These are phyloP conservation scores for Neonectria magnoliae DNA, from an alignment of 2,329 filamentous ascomycete species.

Conservation along the genomic window DNA sequence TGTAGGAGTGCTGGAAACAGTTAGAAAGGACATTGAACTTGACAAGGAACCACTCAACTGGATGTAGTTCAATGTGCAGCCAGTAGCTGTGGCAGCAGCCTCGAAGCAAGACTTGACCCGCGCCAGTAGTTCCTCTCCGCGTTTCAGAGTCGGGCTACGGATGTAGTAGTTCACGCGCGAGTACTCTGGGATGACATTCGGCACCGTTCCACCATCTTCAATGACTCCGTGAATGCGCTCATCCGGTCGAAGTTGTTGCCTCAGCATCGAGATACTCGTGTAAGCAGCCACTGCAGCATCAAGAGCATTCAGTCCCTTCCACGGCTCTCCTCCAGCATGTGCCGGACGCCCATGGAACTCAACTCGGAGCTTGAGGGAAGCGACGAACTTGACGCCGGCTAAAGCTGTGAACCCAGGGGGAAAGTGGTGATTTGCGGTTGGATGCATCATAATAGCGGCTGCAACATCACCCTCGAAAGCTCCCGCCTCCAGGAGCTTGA, in stretches of 20 bases:
- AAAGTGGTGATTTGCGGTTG: slow-evolving; percentile 18
- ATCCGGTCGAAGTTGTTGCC: slow-evolving; percentile 51
- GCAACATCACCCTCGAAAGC: slow-evolving; percentile 42
- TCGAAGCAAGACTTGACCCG: slow-evolving; percentile 51
- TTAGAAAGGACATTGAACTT: too few relatives aligned
- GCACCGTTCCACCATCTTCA: slow-evolving; percentile 47
- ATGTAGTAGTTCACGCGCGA: slow-evolving; percentile 53
- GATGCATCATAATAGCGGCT: slow-evolving; percentile 46
- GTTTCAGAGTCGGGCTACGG: slow-evolving; percentile 46
- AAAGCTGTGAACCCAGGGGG: slow-evolving; percentile 10
- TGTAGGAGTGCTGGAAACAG: slow-evolving; percentile 47
- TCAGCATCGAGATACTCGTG: slow-evolving; percentile 48
- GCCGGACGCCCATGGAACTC: slow-evolving; percentile 48
- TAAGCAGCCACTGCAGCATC: slow-evolving; percentile 51
- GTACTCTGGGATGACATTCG: slow-evolving; percentile 53
- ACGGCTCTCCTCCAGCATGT: slow-evolving; percentile 50
- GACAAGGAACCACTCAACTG: slow-evolving; percentile 40
- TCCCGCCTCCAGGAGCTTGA: slow-evolving; percentile 42
- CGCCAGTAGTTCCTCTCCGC: slow-evolving; percentile 40
- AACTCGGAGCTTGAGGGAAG: slow-evolving; percentile 46
- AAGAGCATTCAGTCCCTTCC: slow-evolving; percentile 51
- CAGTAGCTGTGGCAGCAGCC: slow-evolving; percentile 48
- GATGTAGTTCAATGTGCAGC: slow-evolving; percentile 49
- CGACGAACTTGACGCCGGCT: slow-evolving; percentile 45
- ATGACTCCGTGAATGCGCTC: slow-evolving; percentile 52